These are phyloP conservation scores for Populus alba DNA, from an alignment of 345 rosid species.

Conservation along the genomic window DNA sequence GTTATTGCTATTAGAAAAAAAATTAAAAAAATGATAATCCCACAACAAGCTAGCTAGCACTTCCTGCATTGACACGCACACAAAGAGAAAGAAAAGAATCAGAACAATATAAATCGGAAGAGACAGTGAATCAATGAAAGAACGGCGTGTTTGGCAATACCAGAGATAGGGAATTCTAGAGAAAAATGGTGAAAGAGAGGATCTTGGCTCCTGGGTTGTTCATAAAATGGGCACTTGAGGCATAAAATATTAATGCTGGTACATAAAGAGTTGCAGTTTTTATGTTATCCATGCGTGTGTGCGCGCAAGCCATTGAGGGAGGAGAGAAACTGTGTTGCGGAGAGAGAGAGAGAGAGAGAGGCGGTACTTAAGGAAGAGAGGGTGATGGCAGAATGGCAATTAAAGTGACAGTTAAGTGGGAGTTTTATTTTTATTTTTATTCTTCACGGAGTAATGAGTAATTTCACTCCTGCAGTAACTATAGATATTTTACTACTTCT, in stretches of 20 bases:
- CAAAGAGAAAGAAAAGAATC: background rate
- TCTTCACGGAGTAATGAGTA: background rate
- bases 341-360: background rate
- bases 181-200: background rate
- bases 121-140: background rate
- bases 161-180: background rate
- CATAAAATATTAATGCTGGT: background rate
- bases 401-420: slow-evolving; percentile 8
- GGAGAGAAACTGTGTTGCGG: background rate
- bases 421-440: background rate
- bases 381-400: slow-evolving; percentile 33
- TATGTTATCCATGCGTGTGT: background rate
- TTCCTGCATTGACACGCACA: background rate
- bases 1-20: background rate
- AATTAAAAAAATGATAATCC: background rate
- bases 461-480: no score
- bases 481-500: no score
- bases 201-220: background rate
- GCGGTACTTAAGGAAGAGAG: slow-evolving; percentile 14
- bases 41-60: background rate
- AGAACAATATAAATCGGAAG: background rate
- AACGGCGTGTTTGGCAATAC: background rate
- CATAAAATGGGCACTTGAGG: background rate
- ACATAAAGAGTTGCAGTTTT: background rate
- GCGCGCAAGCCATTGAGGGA: slow-evolving; percentile 12